These are phyloP conservation scores for Fraxinus anomala DNA, from an alignment of 257 asterid genomes.

Conservation along the genomic window DNA sequence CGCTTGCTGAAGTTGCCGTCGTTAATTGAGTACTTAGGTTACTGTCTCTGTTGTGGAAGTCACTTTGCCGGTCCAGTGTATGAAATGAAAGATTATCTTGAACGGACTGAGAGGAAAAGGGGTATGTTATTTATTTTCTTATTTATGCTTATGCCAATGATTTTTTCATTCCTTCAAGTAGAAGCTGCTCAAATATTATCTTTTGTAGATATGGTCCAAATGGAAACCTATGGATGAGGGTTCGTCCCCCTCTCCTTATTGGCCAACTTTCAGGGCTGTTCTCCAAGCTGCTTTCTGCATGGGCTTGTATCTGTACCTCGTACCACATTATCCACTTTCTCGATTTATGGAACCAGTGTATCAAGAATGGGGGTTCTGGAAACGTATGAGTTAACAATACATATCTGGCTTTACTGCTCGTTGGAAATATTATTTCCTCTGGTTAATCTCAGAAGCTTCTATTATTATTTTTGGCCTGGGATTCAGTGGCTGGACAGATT, in stretches of 20 bases:
- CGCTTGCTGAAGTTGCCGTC: constrained; percentile 80
- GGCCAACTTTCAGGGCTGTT: constrained; percentile 83
- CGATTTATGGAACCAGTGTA: constrained; percentile 72
- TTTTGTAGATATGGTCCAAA: constrained; percentile 47
- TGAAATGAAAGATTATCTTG: constrained; percentile 91
- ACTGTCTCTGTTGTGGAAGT: constrained; percentile 92
- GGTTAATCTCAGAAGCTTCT: constrained; percentile 98
- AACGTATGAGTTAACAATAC: constrained; percentile 76
- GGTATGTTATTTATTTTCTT: constrained; percentile 45
- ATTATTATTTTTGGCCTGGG: constrained; percentile 90
- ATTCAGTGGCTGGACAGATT: constrained; percentile 89
- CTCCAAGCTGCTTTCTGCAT: constrained; percentile 82
- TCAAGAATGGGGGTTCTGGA: constrained; percentile 87
- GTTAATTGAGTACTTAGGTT: constrained; percentile 73
- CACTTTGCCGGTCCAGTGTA: constrained; percentile 99
- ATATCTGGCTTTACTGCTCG: constrained; percentile 93
- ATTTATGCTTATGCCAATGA: constrained; percentile 7
- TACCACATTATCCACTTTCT: constrained; percentile 79
- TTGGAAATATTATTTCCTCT: constrained; percentile 94
- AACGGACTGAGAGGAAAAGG: constrained; percentile 90
- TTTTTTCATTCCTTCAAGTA: neutral
- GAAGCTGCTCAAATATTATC: constrained; percentile 19
- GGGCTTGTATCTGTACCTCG: constrained; percentile 89
- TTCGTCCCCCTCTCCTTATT: constrained; percentile 73
- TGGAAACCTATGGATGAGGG: constrained; percentile 69